Percentiles rank a stretch among this genome's conserved stretches.
These are phyloP conservation scores for Veloboletus limbatus DNA, from an alignment of 1,284 basidiomycete species.

Conservation along the genomic window DNA sequence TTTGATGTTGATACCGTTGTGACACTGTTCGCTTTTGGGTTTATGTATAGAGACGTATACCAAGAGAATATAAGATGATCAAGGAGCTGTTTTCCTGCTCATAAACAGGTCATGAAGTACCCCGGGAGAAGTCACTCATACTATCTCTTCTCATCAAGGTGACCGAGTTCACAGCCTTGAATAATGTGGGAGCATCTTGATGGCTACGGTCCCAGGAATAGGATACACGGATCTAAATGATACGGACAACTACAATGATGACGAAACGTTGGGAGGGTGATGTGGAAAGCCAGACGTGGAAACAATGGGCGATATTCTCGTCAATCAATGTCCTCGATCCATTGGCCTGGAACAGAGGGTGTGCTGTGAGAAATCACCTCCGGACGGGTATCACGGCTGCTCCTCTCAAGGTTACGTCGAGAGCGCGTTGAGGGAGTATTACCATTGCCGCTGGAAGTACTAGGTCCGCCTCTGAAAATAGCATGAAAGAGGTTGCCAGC, in stretches of 20 bases:
- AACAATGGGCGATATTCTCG: background rate
- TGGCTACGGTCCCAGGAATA: slow-evolving; percentile 4
- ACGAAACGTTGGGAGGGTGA: slow-evolving; percentile 10
- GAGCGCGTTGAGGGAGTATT: slow-evolving; percentile 14
- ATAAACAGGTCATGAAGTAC: too few relatives aligned
- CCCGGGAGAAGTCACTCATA: too few relatives aligned
- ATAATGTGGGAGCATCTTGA: background rate
- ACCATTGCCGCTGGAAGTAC: slow-evolving; percentile 16
- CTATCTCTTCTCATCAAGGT: too few relatives aligned
- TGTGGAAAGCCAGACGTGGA: slow-evolving; percentile 4
- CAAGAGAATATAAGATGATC: slow-evolving; percentile 4
- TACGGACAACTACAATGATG: slow-evolving; percentile 14
- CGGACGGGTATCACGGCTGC: slow-evolving; percentile 7
- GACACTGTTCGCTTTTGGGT: background rate
- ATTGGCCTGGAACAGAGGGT: slow-evolving; percentile 30
- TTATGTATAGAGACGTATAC: slow-evolving; percentile 1
- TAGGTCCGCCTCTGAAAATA: slow-evolving; percentile 27
- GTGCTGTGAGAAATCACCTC: slow-evolving; percentile 11
- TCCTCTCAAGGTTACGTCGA: slow-evolving; percentile 6
- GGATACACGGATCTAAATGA: slow-evolving; percentile 20
- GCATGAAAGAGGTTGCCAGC: slow-evolving; percentile 24
- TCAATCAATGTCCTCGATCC: slow-evolving; percentile 34
- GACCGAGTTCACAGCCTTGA: background rate
- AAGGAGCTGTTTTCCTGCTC: too few relatives aligned
- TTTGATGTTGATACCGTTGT: background rate